Conservation (phyloP, 805 yeast species). For the Candida glaebosa region DNA sequence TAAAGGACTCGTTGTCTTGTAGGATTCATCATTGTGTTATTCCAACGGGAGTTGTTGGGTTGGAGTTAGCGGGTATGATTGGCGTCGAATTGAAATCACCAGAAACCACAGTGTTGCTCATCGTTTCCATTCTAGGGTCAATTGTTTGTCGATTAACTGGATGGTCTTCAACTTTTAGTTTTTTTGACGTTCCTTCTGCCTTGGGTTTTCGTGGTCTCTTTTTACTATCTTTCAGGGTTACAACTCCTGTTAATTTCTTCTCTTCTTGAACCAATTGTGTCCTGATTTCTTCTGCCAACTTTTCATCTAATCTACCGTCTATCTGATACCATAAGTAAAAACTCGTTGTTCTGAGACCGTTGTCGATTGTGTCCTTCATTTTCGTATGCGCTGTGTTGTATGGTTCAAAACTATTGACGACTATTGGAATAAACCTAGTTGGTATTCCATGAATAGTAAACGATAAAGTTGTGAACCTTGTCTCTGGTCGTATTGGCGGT, state of each 20-base stretch:
- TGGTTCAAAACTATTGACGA: slow-evolving; percentile 62
- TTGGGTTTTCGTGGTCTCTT: slow-evolving; percentile 34
- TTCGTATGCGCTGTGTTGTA: slow-evolving; percentile 50
- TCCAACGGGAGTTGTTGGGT: background rate
- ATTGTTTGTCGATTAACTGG: background rate
- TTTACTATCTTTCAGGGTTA: slow-evolving; percentile 18
- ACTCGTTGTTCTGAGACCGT: slow-evolving; percentile 58
- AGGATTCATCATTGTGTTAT: too few species aligned
- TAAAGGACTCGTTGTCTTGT: too few species aligned
- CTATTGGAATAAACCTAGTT: slow-evolving; percentile 56
- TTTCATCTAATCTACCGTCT: slow-evolving; percentile 70
- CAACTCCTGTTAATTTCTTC: slow-evolving; percentile 38
- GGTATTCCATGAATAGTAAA: slow-evolving; percentile 66
- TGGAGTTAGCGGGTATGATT: background rate
- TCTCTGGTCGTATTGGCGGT: slow-evolving; percentile 42
- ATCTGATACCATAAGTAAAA: slow-evolving; percentile 81
- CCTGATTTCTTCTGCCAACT: slow-evolving; percentile 61
- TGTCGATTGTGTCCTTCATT: slow-evolving; percentile 59
- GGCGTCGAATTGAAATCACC: background rate
- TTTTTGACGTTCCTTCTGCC: slow-evolving; percentile 15
- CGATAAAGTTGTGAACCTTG: slow-evolving; percentile 59
- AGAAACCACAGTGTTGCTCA: too few species aligned
- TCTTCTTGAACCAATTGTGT: slow-evolving; percentile 54
- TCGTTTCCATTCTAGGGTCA: background rate
- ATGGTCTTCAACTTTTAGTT: slow-evolving; percentile 10